Conservation (phyloP, 2,329 filamentous ascomycete species). For the Aspergillus quadricinctus region DNA sequence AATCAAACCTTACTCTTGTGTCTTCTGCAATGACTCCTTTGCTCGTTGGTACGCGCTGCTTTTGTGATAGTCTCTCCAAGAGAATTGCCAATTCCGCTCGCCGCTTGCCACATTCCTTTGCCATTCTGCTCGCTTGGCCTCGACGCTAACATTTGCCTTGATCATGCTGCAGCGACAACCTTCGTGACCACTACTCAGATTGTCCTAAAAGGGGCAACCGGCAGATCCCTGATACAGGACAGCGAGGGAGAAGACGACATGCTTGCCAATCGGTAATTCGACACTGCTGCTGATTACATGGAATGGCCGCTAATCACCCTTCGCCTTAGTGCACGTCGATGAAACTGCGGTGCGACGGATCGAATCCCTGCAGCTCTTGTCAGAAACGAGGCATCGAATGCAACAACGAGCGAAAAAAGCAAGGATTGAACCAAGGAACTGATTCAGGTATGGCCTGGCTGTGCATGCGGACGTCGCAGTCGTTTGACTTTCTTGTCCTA, state of each 20-base stretch:
- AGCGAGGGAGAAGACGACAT: constrained; percentile 44
- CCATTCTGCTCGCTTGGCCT: neutral
- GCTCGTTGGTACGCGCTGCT: constrained; percentile 37
- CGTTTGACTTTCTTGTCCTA: neutral
- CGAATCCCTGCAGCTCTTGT: constrained; percentile 42
- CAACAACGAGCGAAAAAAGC: constrained; percentile 29
- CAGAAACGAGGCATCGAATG: constrained; percentile 41
- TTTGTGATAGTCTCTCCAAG: constrained; percentile 1
- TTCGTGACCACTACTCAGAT: constrained; percentile 44
- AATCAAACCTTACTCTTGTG: constrained; percentile 45
- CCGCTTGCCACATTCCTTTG: neutral
- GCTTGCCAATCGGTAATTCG: constrained; percentile 43
- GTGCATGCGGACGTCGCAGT: neutral
- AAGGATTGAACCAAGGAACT: constrained; percentile 9
- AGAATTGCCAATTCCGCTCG: neutral
- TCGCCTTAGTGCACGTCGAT: constrained; percentile 41
- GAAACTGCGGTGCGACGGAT: constrained; percentile 46
- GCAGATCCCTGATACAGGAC: constrained; percentile 42
- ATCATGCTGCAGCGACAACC: constrained; percentile 36
- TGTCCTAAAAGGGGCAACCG: constrained; percentile 41
- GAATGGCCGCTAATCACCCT: neutral
- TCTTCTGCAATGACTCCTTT: constrained; percentile 44
- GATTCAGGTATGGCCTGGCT: constrained; percentile 17
- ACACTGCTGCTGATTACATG: neutral
- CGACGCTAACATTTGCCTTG: neutral